These are phyloP conservation scores for Noccaea bulbosa DNA, from an alignment of 345 rosid genomes.

Conservation along the genomic window DNA sequence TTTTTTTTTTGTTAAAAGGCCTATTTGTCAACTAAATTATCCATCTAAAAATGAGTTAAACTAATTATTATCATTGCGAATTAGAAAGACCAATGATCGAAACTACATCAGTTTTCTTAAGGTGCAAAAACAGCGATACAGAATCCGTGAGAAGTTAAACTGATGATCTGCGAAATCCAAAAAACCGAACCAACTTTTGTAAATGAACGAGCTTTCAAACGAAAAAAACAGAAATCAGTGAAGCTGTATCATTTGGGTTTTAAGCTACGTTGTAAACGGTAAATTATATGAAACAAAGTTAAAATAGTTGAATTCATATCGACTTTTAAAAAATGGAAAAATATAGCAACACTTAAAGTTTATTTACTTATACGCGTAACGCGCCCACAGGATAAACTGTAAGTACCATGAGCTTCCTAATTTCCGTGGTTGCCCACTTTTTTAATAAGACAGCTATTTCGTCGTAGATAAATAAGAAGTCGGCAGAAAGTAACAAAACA, in stretches of 20 bases:
- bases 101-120: no score
- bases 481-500: background rate
- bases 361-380: no score
- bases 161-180: background rate
- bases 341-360: background rate
- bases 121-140: background rate
- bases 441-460: background rate
- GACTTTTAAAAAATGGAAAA: background rate
- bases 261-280: no score
- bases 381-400: slow-evolving; percentile 5
- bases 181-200: background rate
- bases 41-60: background rate
- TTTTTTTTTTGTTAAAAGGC: no score
- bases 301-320: background rate
- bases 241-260: background rate
- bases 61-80: background rate
- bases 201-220: background rate
- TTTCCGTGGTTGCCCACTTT: background rate
- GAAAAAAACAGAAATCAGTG: background rate
- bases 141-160: background rate
- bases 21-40: no score
- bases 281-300: no score
- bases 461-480: background rate
- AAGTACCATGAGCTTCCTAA: slow-evolving; percentile 13
- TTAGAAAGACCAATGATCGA: no score